Evolutionary conservation across 768 basidiomycete genomes (phyloP).

Genomic region (Calocybe indica): DNA sequence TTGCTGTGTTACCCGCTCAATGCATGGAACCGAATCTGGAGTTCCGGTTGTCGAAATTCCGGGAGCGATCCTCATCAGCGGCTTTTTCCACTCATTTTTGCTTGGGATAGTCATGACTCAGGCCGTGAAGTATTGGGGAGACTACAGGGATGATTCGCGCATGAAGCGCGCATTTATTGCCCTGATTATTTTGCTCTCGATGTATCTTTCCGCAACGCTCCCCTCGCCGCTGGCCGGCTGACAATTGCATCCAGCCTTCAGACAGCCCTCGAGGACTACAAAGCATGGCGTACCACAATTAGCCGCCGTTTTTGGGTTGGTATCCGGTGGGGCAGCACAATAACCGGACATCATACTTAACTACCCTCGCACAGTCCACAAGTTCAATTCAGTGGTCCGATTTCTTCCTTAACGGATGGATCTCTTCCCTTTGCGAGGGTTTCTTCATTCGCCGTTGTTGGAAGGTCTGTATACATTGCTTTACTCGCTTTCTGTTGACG

Average conservation of each 20-base stretch:
- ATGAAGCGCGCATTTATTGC: constrained; percentile 35
- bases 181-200: constrained; percentile 30
- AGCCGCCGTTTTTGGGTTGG: constrained; percentile 27
- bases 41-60: constrained; percentile 23
- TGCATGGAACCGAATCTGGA: constrained; percentile 18
- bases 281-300: constrained; percentile 33
- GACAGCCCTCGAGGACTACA: constrained; percentile 34
- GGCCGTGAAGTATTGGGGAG: constrained; percentile 33
- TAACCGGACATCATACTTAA: not conserved
- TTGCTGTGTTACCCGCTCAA: constrained; percentile 5
- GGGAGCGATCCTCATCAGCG: constrained; percentile 38
- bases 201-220: constrained; percentile 23
- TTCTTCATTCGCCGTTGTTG: constrained; percentile 47
- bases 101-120: constrained; percentile 37
- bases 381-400: constrained; percentile 38
- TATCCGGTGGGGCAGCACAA: not conserved
- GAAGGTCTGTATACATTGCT: constrained; percentile 28
- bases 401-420: constrained; percentile 40
- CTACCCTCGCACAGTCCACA: constrained; percentile 18
- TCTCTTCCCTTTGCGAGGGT: constrained; percentile 39
- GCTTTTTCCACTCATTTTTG: constrained; percentile 41
- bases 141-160: constrained; percentile 38
- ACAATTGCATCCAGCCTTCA: constrained; percentile 22
- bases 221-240: not conserved
- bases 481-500: not conserved